These are phyloP conservation scores for Acorus calamus DNA, from an alignment of 106 monocot genomes.

Conservation along the genomic window DNA sequence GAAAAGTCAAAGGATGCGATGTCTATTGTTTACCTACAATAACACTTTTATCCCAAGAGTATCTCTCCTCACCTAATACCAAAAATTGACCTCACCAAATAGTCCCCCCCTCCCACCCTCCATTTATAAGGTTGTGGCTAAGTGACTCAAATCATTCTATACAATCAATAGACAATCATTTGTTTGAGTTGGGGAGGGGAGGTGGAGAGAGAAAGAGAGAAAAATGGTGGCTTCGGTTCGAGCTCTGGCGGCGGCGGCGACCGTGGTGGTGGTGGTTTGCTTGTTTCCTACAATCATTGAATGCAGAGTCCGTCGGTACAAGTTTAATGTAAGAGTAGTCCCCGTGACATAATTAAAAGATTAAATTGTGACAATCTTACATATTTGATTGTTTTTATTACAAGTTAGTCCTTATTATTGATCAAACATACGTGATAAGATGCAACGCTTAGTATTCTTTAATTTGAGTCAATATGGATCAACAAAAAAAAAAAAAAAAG, in stretches of 20 bases:
- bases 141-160: neutral
- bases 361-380: too few relatives aligned
- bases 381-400: too few relatives aligned
- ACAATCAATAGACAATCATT: neutral
- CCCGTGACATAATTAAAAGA: too few relatives aligned
- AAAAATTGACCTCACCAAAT: conserved; percentile 48
- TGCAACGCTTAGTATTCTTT: too few relatives aligned
- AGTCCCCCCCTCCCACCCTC: neutral
- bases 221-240: neutral
- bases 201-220: neutral
- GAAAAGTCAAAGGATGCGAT: too few relatives aligned
- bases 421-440: too few relatives aligned
- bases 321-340: conserved; percentile 42
- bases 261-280: conserved; percentile 6
- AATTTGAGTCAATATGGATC: too few relatives aligned
- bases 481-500: too few relatives aligned
- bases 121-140: conserved; percentile 23
- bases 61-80: conserved; percentile 35
- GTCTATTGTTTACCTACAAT: too few relatives aligned
- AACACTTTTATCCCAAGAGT: too few relatives aligned
- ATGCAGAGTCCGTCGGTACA: conserved; percentile 33
- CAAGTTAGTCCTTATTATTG: too few relatives aligned
- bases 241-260: neutral
- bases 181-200: neutral
- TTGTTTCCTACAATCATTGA: conserved; percentile 16